Percentiles rank a stretch among this genome's conserved stretches.
Evolutionary conservation across 2,329 filamentous ascomycete species (phyloP).

Genomic region (Colletotrichum tofieldiae): DNA sequence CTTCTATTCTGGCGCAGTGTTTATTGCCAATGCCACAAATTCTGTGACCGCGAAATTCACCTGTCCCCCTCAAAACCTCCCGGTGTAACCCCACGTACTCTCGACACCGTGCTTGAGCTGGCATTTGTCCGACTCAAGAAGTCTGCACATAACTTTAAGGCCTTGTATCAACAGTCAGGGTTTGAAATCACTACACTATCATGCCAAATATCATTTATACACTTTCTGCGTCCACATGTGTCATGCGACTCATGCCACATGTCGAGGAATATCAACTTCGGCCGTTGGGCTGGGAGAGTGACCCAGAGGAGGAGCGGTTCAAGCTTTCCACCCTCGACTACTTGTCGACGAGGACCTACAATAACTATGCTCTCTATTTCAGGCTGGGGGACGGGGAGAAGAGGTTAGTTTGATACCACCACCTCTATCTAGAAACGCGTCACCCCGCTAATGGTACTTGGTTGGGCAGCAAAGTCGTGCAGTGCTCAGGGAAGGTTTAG

Average conservation of each 20-base stretch:
- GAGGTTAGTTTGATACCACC: background rate
- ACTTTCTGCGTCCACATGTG: too few relatives aligned
- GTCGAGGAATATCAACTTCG: slow-evolving; percentile 50
- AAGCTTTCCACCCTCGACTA: slow-evolving; percentile 57
- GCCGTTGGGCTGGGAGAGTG: slow-evolving; percentile 55
- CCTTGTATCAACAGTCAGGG: background rate
- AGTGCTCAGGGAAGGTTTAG: slow-evolving; percentile 53
- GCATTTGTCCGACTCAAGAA: background rate
- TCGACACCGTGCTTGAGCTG: background rate
- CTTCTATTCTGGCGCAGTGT: too few relatives aligned
- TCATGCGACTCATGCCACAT: slow-evolving; percentile 52
- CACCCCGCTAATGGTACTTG: background rate
- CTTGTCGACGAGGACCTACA: slow-evolving; percentile 52
- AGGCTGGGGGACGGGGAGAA: slow-evolving; percentile 53
- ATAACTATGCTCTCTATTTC: slow-evolving; percentile 59
- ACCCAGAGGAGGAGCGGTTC: slow-evolving; percentile 55
- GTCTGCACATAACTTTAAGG: background rate
- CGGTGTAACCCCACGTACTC: too few relatives aligned
- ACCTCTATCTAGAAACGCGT: accelerated
- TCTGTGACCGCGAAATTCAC: too few relatives aligned
- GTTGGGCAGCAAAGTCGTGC: slow-evolving; percentile 43
- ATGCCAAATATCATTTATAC: background rate
- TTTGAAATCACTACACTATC: background rate
- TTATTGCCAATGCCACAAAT: too few relatives aligned
- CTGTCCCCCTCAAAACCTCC: too few relatives aligned